Evolutionary conservation across 139 green algal genomes (phyloP), one percentile per base, ranked within the genome.

Genomic region (Chlamydomonas incerta): DNA sequence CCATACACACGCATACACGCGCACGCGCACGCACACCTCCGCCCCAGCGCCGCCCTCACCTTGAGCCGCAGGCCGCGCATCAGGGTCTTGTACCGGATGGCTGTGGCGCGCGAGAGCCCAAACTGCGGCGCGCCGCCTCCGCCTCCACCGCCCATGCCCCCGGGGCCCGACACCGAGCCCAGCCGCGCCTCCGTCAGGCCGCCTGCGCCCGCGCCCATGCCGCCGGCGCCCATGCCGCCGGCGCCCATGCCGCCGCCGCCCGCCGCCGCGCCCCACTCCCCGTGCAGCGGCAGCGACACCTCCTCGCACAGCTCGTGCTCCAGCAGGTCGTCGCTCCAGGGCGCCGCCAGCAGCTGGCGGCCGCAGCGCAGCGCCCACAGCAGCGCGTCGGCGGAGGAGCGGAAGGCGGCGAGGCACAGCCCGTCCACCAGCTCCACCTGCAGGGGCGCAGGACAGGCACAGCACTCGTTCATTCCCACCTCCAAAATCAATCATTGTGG

Each of bases 291-390:
- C 47, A 80, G 13, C 29, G 72, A 82, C 18, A 82, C 74, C 57
- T 82, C 60, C 60, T 82, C 66, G n/a, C 80, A 83, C 60, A 90
- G 71, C 37, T 81, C 71, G 68, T 90, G 86, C 57, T 87, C 50
- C 62, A 90, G 86, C 66, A 88, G 84, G 50, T 80, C 66, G 20
- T 79, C 67, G 52, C 74, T 71, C 87, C 88, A 91, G 68, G 55
- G 55, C 11, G 74, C 74, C 11, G 23, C 41, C 74, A 81, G 55
- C 74, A 81, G 79, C 71, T 29, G 63, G 21, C n/a, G 21, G 2
- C 71, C 60, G 60, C 34, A 87, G 58, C 70, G 74, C 80, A 90
- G 41, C 55, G 80, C 67, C 80, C 80, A 90, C 31, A 60, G 57
- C 46, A 90, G 46, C 34, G 71, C 81, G 31, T 71, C 60, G 14